Evolutionary conservation across 176 grass and related monocot genomes (phyloP), one percentile per base, ranked within the genome.

Genomic region (Ananas comosus): DNA sequence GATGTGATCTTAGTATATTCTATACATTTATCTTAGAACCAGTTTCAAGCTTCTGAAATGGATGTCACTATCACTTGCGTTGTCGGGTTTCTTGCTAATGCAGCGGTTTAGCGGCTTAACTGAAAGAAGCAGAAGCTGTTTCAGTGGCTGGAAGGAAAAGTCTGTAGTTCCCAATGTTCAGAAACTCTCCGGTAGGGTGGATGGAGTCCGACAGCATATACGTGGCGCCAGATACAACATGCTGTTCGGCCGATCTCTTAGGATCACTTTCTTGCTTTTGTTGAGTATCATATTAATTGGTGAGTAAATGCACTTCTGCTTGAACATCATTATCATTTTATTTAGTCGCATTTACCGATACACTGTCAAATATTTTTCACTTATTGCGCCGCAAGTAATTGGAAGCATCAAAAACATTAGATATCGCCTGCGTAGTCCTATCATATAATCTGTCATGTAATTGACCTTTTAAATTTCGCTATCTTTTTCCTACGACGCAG

Each of bases 251-350:
- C 72, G 64, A 19, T 89, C 88, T 49, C 73, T 96, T 78, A 75
- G 71, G 49, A 72, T 88, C 65, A 87, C 86, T 28, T 83, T 96
- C 28, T 64, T 91, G 63, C 83, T 96, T 74, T 66, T 91, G 76
- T 79, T 96, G 81, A 87, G 88, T 64, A 87, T 91, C 80, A 75
- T 96, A 78, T 79, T 96, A 64, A 91, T 96, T 49, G 88, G 92
- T 91, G 57, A 91, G 92, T 91, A 54, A 2, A 25, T 81, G 21
- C 9, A 9, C 19, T 59, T 59, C n/a, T 59, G 56, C 56, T 59
- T 2, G 19, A 59, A 18, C 10, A 21, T 59, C 4, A 33, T 77
- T 51, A 25, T 13, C 11, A 12, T 69, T 18, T 10, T 54, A 2
- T 33, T 67, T 19, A 24, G 10, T 16, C 33, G 11, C 17, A 21